Percentiles rank a stretch among this genome's conserved stretches.
Evolutionary conservation across 768 basidiomycete species (phyloP).

Genomic region (Atractiella rhizophila): DNA sequence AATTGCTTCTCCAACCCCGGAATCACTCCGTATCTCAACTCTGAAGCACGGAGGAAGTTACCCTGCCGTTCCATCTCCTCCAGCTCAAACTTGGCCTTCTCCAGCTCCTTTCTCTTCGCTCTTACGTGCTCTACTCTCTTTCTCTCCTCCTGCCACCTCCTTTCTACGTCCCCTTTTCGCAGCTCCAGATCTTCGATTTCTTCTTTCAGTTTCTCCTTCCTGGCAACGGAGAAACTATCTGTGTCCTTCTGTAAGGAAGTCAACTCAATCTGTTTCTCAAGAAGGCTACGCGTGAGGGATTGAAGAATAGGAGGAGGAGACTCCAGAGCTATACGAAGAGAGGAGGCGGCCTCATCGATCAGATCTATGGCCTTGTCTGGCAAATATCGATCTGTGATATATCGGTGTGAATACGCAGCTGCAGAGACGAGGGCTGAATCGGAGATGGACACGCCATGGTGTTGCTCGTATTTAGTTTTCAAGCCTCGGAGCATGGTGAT

Average conservation of each 20-base stretch:
- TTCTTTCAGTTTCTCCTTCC: constrained; percentile 1
- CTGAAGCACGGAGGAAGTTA: constrained; percentile 35
- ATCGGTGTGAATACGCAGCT: constrained; percentile 68
- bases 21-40: constrained; percentile 67
- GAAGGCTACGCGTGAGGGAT: constrained; percentile 42
- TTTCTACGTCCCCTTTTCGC: neutral
- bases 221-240: constrained; percentile 2
- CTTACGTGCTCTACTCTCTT: constrained; percentile 36
- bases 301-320: constrained; percentile 80
- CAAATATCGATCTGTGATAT: constrained; percentile 29
- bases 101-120: constrained; percentile 47
- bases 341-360: constrained; percentile 73
- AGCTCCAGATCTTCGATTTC: constrained; percentile 1
- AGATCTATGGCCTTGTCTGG: constrained; percentile 43
- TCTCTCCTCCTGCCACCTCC: constrained; percentile 47
- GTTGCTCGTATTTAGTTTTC: constrained; percentile 73
- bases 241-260: constrained; percentile 69
- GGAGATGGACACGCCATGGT: constrained; percentile 70
- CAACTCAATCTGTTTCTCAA: constrained; percentile 63
- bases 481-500: constrained; percentile 83
- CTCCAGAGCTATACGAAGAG: constrained; percentile 70
- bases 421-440: constrained; percentile 70
- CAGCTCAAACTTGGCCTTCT: constrained; percentile 63
- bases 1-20: constrained; percentile 46
- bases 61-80: constrained; percentile 69